Evolutionary conservation across 2,329 filamentous ascomycete genomes (phyloP).

Genomic region (Zalaria obscura): DNA sequence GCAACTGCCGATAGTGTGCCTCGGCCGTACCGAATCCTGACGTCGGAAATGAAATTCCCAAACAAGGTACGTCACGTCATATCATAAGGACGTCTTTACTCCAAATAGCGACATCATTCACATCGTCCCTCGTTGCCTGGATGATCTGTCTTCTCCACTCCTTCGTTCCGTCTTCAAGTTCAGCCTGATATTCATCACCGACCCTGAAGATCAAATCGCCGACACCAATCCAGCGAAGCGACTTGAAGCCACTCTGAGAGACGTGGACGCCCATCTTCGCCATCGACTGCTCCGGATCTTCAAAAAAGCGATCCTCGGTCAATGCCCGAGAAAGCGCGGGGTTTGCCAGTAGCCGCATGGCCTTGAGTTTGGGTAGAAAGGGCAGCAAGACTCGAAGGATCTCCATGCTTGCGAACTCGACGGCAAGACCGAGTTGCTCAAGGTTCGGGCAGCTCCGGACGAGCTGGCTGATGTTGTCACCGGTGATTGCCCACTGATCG

Average conservation of each 20-base stretch:
- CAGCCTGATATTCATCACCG: slow-evolving; percentile 10
- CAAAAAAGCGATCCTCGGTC: slow-evolving; percentile 8
- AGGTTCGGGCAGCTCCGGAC: slow-evolving; percentile 42
- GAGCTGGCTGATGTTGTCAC: slow-evolving; percentile 33
- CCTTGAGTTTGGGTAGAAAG: slow-evolving; percentile 24
- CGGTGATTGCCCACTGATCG: slow-evolving; percentile 39
- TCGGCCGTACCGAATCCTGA: too few relatives aligned
- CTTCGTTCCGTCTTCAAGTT: slow-evolving; percentile 10
- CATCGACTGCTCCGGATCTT: slow-evolving; percentile 1
- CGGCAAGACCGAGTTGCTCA: slow-evolving; percentile 42
- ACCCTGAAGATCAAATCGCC: slow-evolving; percentile 24
- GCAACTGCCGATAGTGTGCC: too few relatives aligned
- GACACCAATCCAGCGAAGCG: slow-evolving; percentile 24
- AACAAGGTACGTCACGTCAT: too few relatives aligned
- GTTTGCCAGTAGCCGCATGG: slow-evolving; percentile 24
- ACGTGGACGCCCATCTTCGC: slow-evolving; percentile 19
- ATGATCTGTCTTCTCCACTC: slow-evolving; percentile 15
- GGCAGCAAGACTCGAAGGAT: slow-evolving; percentile 21
- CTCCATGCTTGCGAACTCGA: slow-evolving; percentile 34
- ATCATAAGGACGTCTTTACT: slow-evolving; percentile 21
- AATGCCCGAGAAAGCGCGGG: slow-evolving; percentile 12
- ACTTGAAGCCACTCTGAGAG: slow-evolving; percentile 19
- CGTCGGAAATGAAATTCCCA: too few relatives aligned
- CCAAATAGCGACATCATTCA: slow-evolving; percentile 30
- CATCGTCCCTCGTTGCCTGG: slow-evolving; percentile 18